These are phyloP conservation scores for Cystofilobasidium capitatum DNA, from an alignment of 768 basidiomycete species.

Conservation along the genomic window DNA sequence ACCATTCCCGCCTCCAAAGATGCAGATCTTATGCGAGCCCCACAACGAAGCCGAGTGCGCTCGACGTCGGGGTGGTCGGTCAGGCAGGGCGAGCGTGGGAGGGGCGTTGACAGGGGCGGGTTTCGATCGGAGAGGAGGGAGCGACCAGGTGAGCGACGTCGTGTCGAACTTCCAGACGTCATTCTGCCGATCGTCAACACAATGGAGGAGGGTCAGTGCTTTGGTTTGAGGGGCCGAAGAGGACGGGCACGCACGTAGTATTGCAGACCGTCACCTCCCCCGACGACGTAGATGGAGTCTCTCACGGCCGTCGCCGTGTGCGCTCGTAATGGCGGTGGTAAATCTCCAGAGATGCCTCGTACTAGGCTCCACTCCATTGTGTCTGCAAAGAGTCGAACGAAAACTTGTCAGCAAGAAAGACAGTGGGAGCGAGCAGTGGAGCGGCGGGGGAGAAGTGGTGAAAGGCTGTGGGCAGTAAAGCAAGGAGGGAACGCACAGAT, in stretches of 20 bases:
- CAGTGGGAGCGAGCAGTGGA: too few relatives aligned
- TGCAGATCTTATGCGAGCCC: slow-evolving; percentile 60
- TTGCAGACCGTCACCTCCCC: slow-evolving; percentile 69
- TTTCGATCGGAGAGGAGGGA: slow-evolving; percentile 30
- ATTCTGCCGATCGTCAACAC: slow-evolving; percentile 44
- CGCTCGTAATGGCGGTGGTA: slow-evolving; percentile 44
- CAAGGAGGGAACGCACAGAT: slow-evolving; percentile 10
- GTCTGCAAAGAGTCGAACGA: neutral
- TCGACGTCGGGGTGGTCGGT: slow-evolving; percentile 55
- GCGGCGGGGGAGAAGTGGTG: neutral
- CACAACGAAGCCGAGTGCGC: slow-evolving; percentile 74
- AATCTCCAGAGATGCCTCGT: neutral
- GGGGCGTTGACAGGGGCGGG: neutral
- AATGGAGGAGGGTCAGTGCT: neutral
- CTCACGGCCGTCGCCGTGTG: slow-evolving; percentile 79
- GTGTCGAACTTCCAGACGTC: slow-evolving; percentile 76
- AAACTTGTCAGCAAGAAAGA: neutral
- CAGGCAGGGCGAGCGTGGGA: slow-evolving; percentile 5
- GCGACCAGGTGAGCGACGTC: slow-evolving; percentile 37
- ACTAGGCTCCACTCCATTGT: slow-evolving; percentile 11
- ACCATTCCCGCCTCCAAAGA: slow-evolving; percentile 93
- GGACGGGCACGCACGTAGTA: slow-evolving; percentile 49
- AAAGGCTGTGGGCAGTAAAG: too few relatives aligned
- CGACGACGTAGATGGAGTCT: slow-evolving; percentile 72
- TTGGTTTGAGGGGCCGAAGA: neutral